Evolutionary conservation across 331 rosid genomes (phyloP).

Genomic region (Quercus lobata): DNA sequence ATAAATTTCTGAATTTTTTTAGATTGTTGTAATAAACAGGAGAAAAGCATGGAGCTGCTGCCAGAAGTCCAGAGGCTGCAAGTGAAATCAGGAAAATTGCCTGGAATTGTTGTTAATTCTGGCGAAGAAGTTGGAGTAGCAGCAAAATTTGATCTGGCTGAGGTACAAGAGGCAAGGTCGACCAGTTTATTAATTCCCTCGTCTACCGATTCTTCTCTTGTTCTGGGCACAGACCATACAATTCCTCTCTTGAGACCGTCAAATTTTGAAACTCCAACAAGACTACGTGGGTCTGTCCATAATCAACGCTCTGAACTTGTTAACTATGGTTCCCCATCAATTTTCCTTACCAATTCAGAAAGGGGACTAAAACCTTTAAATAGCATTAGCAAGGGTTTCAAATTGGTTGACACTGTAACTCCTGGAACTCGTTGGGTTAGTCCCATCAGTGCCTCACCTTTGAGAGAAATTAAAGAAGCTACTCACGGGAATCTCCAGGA

Average conservation of each 20-base stretch:
- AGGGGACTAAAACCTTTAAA: conserved; percentile 28
- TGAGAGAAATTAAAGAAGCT: conserved; percentile 38
- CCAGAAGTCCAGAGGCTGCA: conserved; percentile 75
- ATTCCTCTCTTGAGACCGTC: conserved; percentile 39
- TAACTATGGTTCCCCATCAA: conserved; percentile 36
- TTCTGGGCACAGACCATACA: conserved; percentile 34
- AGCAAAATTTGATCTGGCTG: conserved; percentile 43
- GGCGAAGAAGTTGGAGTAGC: conserved; percentile 44
- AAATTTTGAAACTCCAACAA: conserved; percentile 42
- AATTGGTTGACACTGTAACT: conserved; percentile 39
- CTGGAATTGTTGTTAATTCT: conserved; percentile 33
- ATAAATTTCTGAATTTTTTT: conserved; percentile 5
- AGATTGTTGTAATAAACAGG: conserved; percentile 51
- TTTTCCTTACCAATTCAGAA: conserved; percentile 36
- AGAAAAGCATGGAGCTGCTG: conserved; percentile 79
- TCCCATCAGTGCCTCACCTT: conserved; percentile 37
- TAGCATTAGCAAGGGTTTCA: conserved; percentile 38
- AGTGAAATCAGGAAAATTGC: conserved; percentile 55
- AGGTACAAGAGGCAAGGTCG: conserved; percentile 36
- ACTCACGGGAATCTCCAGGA: conserved; percentile 35
- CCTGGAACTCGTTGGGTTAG: conserved; percentile 28
- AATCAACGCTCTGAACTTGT: conserved; percentile 26
- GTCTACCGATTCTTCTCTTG: conserved; percentile 33
- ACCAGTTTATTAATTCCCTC: conserved; percentile 75
- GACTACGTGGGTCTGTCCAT: conserved; percentile 41